Conservation (phyloP, 73 alveolate species). For the Uronychia binucleata region DNA sequence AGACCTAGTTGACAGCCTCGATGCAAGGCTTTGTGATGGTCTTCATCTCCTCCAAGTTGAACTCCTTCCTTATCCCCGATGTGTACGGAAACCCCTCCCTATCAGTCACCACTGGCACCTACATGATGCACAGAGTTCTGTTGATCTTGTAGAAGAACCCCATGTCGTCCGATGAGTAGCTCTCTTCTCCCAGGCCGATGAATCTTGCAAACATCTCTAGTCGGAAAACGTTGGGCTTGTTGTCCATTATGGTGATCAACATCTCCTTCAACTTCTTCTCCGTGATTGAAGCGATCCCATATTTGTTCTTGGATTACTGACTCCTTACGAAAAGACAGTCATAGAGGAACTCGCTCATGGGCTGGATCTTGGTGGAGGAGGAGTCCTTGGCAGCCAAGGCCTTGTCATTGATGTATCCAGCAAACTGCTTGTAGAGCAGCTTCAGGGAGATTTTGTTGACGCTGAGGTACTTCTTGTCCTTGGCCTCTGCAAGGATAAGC, state of each 20-base stretch:
- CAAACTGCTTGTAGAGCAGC: background rate
- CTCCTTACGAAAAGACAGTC: conserved; percentile 4
- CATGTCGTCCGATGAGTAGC: background rate
- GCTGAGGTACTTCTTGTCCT: conserved; percentile 2
- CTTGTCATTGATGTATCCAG: background rate
- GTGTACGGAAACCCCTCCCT: background rate
- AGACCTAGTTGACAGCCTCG: background rate
- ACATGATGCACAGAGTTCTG: background rate
- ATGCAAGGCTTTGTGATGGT: background rate
- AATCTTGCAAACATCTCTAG: background rate
- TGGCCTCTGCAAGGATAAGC: background rate
- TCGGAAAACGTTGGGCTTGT: conserved; percentile 1
- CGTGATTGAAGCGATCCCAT: conserved; percentile 16
- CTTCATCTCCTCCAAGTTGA: background rate
- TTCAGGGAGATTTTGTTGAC: background rate
- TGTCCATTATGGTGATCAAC: background rate
- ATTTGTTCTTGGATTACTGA: background rate
- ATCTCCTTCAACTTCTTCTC: conserved; percentile 23
- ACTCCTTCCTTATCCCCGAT: background rate
- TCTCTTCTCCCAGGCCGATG: background rate
- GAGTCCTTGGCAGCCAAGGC: conserved; percentile 15
- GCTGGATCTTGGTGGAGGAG: background rate
- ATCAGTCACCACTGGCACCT: background rate
- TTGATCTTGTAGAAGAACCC: conserved; percentile 1
- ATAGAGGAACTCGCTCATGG: conserved; percentile 13